These are phyloP conservation scores for Sanguinoderma infundibulare DNA, from an alignment of 1,284 basidiomycete species.

Conservation along the genomic window DNA sequence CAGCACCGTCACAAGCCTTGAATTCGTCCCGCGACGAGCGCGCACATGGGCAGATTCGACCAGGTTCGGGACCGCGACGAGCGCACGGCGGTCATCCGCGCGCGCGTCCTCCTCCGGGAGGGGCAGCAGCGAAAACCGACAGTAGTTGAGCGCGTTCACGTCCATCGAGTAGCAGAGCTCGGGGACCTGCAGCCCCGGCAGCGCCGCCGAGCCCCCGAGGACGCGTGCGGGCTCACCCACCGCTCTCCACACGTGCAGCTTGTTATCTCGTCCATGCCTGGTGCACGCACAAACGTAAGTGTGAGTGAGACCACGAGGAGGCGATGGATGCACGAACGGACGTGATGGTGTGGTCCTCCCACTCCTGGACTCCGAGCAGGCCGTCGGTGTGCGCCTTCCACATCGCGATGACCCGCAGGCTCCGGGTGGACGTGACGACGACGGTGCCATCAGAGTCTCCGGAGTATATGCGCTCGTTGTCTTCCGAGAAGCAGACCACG, in stretches of 20 bases:
- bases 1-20: neutral
- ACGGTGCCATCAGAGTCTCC: constrained; percentile 80
- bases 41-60: constrained; percentile 84
- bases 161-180: constrained; percentile 69
- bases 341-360: constrained; percentile 71
- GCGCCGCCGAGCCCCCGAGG: constrained; percentile 59
- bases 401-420: constrained; percentile 67
- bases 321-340: constrained; percentile 39
- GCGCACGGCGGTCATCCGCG: constrained; percentile 39
- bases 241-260: constrained; percentile 71
- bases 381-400: constrained; percentile 84
- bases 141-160: constrained; percentile 90
- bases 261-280: constrained; percentile 89
- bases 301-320: neutral
- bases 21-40: neutral
- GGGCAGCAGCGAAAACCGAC: constrained; percentile 70
- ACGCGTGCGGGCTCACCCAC: constrained; percentile 47
- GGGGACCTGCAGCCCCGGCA: constrained; percentile 55
- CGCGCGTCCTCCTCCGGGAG: constrained; percentile 15
- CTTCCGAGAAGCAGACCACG: constrained; percentile 60
- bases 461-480: constrained; percentile 81
- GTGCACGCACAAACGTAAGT: neutral
- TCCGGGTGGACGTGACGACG: constrained; percentile 72
- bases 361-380: constrained; percentile 79
- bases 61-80: constrained; percentile 84